Percentiles rank a stretch among this genome's conserved stretches.
phyloP scores from a whole-genome alignment of 495 filamentous ascomycete species.

The Copromyces sp. region DNA sequence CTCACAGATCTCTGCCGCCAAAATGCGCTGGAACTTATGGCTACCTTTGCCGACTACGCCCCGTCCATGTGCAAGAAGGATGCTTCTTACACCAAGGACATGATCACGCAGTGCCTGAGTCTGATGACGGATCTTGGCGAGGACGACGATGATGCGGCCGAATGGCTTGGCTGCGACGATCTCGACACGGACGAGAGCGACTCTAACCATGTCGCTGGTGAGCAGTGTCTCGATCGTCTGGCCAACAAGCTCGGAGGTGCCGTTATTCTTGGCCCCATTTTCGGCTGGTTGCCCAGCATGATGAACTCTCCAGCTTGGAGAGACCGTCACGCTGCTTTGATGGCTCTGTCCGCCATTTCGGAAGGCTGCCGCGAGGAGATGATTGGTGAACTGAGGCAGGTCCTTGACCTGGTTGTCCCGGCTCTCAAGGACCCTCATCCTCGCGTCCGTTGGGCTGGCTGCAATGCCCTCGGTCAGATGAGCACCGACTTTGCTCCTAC shows the following conservation, averaged over 20 bases:
- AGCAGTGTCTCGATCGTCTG: constrained; percentile 96
- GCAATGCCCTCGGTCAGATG: constrained; percentile 99
- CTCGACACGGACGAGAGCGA: constrained; percentile 94
- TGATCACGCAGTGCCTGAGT: constrained; percentile 98
- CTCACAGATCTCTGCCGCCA: constrained; percentile 81
- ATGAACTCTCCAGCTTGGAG: constrained; percentile 92
- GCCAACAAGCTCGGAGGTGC: constrained; percentile 93
- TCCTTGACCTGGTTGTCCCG: constrained; percentile 86
- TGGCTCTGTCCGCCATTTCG: constrained; percentile 98
- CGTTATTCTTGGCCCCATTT: constrained; percentile 82
- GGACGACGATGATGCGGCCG: constrained; percentile 89
- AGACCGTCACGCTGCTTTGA: constrained; percentile 92
- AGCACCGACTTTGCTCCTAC: constrained; percentile 98
- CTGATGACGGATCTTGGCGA: constrained; percentile 97
- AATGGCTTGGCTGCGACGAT: constrained; percentile 92
- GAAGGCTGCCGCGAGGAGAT: constrained; percentile 95
- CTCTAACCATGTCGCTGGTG: constrained; percentile 93
- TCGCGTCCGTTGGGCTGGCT: constrained; percentile 93
- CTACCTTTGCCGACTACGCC: constrained; percentile 92
- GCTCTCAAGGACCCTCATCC: constrained; percentile 87
- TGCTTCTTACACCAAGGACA: constrained; percentile 75
- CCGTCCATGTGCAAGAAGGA: constrained; percentile 94
- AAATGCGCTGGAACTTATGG: constrained; percentile 93
- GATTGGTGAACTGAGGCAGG: constrained; percentile 86
- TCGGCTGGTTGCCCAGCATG: constrained; percentile 95